Percentiles rank a stretch among this genome's conserved stretches.
Evolutionary conservation across 345 rosid genomes (phyloP).

Genomic region (Erucastrum elatum): DNA sequence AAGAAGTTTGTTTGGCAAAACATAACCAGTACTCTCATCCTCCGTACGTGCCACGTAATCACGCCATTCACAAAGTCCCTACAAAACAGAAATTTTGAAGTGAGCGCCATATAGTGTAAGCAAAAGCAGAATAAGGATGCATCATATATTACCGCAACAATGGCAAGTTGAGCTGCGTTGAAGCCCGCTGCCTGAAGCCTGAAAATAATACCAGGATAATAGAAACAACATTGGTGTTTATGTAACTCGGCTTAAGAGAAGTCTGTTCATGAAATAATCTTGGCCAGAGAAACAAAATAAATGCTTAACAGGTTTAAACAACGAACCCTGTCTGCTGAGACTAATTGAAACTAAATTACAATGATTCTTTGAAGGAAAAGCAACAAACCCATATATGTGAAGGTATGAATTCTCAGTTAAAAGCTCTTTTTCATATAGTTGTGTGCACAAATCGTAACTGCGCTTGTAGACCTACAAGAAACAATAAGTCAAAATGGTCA

Average conservation of each 20-base stretch:
- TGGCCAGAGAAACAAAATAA: not conserved
- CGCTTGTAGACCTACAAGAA: slow-evolving; percentile 79
- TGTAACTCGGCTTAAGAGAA: not conserved
- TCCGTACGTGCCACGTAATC: slow-evolving; percentile 81
- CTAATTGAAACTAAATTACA: slow-evolving; percentile 1
- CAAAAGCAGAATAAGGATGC: not conserved
- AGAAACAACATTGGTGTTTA: slow-evolving; percentile 8
- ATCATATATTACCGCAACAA: slow-evolving; percentile 56
- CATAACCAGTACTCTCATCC: slow-evolving; percentile 95
- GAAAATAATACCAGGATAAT: slow-evolving; percentile 29
- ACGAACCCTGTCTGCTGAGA: not conserved
- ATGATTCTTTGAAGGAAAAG: slow-evolving; percentile 17
- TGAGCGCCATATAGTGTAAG: slow-evolving; percentile 25
- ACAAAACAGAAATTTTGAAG: slow-evolving; percentile 10
- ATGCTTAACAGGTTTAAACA: slow-evolving; percentile 2
- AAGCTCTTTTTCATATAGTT: slow-evolving; percentile 89
- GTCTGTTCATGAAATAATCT: not conserved
- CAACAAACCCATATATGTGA: slow-evolving; percentile 76
- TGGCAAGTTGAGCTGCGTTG: slow-evolving; percentile 77
- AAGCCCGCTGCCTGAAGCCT: slow-evolving; percentile 77
- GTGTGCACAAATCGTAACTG: slow-evolving; percentile 77
- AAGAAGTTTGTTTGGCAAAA: slow-evolving; percentile 86
- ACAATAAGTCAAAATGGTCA: slow-evolving; percentile 15
- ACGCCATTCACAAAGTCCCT: slow-evolving; percentile 94
- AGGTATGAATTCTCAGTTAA: slow-evolving; percentile 80